Base-by-base conservation (phyloP, 1,284 basidiomycete species). In the Ganoderma lucidum region DNA sequence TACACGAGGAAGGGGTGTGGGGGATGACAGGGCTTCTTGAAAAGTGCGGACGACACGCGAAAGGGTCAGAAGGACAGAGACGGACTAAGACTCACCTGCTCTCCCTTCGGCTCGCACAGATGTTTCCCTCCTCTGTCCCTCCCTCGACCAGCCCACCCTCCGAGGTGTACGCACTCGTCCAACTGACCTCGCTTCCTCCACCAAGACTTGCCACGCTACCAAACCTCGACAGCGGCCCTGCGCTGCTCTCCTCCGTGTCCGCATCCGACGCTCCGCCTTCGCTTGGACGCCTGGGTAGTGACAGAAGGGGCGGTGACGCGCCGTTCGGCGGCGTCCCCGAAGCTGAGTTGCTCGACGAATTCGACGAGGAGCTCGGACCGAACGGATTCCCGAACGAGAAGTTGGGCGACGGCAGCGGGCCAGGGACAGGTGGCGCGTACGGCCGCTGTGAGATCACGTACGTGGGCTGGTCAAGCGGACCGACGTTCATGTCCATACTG, bases 331-430 rank as follows among this genome's bases (percentile, higher is more conserved):
- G 69, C 63, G 71, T 71, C 42, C 71, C 73, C 17, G 70, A 71
- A 19, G 66, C 66, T 3, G 65, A 69, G 53, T 62, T 48, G 66
- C 63, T 73, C 65, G 71, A 73, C 41, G 67, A 73, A 61, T 65
- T 62, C 39, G 68, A 70, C 56, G 63, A 64, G 41, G 65, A 35
- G 58, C 55, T 71, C 30, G 88, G 84, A 8, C 86, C 82, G 70
- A 71, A 70, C 44, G 72, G 72, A 58, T 75, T 73, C 9, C 91
- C 91, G 74, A 93, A 93, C 55, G 88, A 88, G 81, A 88, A 93
- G 74, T 85, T 85, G 39, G 89, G 88, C 9, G 85, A 84, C 6
- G 91, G 92, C n/a, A 93, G 83, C 6, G 92, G 91, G 0, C 91
- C 92, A 6, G 90, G 88, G 61, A 90, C 85, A 12, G 88, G 88